A percentile compares a stretch with the other conserved stretches of the same genome.
Conservation (phyloP, 192 early-diverging fungal species). For the Backusella psychrophila region DNA sequence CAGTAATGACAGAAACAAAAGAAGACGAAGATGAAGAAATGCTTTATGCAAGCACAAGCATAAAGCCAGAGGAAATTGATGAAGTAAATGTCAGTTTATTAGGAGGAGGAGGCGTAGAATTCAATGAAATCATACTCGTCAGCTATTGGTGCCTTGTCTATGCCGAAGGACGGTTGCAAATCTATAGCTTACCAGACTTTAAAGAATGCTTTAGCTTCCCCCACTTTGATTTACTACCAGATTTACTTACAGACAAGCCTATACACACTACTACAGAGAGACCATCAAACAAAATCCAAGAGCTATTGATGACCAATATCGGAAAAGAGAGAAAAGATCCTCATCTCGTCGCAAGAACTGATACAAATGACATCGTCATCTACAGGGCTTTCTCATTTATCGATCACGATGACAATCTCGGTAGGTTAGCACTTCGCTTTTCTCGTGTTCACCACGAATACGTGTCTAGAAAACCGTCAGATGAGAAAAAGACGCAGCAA, state of each 20-base stretch:
- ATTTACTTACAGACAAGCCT: constrained; percentile 46
- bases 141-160: constrained; percentile 69
- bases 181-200: constrained; percentile 56
- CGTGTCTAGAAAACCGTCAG: constrained; percentile 51
- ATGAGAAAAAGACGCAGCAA: constrained; percentile 2
- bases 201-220: constrained; percentile 57
- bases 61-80: constrained; percentile 21
- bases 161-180: constrained; percentile 54
- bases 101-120: constrained; percentile 4
- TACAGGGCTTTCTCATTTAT: constrained; percentile 65
- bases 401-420: constrained; percentile 30
- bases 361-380: constrained; percentile 64
- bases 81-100: constrained; percentile 42
- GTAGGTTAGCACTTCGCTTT: constrained; percentile 68
- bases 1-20: constrained; percentile 19
- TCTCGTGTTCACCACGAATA: constrained; percentile 62
- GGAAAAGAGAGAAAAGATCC: constrained; percentile 55
- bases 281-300: constrained; percentile 55
- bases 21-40: constrained; percentile 54
- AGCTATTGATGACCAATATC: constrained; percentile 67
- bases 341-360: constrained; percentile 68
- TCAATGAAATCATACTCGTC: constrained; percentile 32
- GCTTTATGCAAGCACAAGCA: constrained; percentile 30
- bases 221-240: constrained; percentile 57
- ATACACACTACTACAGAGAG: constrained; percentile 29